These are phyloP conservation scores for Amanita pseudoporphyria DNA, from an alignment of 768 basidiomycete genomes.

Conservation along the genomic window DNA sequence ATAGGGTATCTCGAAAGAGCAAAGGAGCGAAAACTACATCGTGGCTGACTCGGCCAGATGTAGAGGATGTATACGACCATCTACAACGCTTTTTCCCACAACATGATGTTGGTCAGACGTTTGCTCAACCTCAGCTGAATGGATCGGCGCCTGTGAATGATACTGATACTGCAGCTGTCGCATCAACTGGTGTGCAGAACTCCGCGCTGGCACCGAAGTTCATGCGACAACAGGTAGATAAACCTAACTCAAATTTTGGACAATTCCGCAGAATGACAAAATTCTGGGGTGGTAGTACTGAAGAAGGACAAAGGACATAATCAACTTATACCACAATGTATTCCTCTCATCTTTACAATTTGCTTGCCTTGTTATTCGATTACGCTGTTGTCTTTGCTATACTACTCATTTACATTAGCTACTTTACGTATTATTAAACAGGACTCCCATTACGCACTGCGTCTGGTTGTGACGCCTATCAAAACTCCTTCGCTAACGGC, in stretches of 20 bases:
- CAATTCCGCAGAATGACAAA: slow-evolving; percentile 27
- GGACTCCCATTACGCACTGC: too few species aligned
- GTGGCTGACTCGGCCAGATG: slow-evolving; percentile 43
- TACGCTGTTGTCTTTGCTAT: neutral
- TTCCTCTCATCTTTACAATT: neutral
- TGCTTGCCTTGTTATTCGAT: neutral
- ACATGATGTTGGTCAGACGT: slow-evolving; percentile 79
- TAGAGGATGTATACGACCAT: slow-evolving; percentile 72
- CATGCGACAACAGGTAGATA: slow-evolving; percentile 61
- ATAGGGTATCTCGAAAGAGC: neutral
- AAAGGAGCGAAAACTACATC: neutral
- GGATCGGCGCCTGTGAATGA: neutral
- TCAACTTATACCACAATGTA: too few species aligned
- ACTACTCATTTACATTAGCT: too few species aligned
- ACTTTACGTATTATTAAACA: too few species aligned
- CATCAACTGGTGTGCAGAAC: neutral
- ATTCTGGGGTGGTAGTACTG: slow-evolving; percentile 32
- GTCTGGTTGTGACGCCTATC: too few species aligned
- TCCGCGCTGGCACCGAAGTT: slow-evolving; percentile 41
- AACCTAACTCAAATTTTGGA: slow-evolving; percentile 37
- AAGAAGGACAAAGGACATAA: slow-evolving; percentile 25
- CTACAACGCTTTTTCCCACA: slow-evolving; percentile 83
- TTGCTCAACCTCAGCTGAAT: slow-evolving; percentile 41
- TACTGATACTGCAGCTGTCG: slow-evolving; percentile 6
- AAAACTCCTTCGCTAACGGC: too few species aligned